A percentile compares a stretch with the other conserved stretches of the same genome.
phyloP scores from a whole-genome alignment of 2,329 filamentous ascomycete species.

The Pseudodiploospora longispora region DNA sequence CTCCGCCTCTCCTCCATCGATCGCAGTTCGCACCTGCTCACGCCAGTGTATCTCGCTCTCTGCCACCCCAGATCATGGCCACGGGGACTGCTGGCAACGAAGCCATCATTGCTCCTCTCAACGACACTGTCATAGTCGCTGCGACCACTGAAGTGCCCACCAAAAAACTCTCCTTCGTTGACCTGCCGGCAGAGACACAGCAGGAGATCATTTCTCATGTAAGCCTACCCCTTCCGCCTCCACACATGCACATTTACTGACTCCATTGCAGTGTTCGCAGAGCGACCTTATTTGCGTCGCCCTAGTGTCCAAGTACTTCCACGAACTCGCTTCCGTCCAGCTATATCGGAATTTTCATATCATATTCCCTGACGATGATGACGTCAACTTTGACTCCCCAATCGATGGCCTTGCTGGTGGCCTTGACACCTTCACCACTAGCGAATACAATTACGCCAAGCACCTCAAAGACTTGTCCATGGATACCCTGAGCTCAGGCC shows the following conservation, averaged over 20 bases:
- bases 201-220: constrained; percentile 41
- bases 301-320: constrained; percentile 50
- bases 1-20: constrained; percentile 2
- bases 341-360: constrained; percentile 55
- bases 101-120: constrained; percentile 10
- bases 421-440: constrained; percentile 54
- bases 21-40: background rate
- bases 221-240: constrained; percentile 14
- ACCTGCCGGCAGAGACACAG: constrained; percentile 40
- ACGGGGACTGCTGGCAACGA: constrained; percentile 23
- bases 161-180: constrained; percentile 25
- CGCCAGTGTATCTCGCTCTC: background rate
- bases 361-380: constrained; percentile 53
- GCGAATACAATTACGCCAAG: constrained; percentile 54
- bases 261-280: constrained; percentile 35
- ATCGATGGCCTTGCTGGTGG: constrained; percentile 50
- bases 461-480: constrained; percentile 49
- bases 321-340: constrained; percentile 47
- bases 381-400: constrained; percentile 40
- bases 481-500: constrained; percentile 44
- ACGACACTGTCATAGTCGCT: constrained; percentile 9
- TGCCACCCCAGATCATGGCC: constrained; percentile 23
- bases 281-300: constrained; percentile 49
- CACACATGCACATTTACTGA: background rate
- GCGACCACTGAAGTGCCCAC: background rate